Evolutionary conservation across 2,329 filamentous ascomycete genomes (phyloP), one percentile per base, ranked within the genome.

Genomic region (Endoconidiophora polonica): DNA sequence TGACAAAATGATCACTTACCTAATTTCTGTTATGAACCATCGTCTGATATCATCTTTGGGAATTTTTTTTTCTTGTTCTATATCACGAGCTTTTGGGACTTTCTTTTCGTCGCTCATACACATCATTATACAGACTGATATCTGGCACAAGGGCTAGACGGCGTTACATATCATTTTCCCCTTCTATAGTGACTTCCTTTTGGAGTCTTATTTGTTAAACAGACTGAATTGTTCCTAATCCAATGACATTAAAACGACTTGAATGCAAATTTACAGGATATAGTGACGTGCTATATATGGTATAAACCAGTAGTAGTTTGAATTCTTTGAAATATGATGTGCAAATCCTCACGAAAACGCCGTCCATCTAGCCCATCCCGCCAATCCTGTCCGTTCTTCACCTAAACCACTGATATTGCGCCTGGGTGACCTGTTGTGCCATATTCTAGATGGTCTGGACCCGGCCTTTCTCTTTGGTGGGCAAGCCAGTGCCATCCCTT

Each of bases 361-460:
- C 29, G 12, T 33, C 29, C 29, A 12, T 33, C 9, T 33, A 9
- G 29, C 29, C 12, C 29, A 33, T 9, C 29, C 16, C 16, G 16
- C 16, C 16, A 18, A 18, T 18, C 16, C 16, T 18, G 16, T 18
- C 16, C 16, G 16, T 18, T 18, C 16, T 18, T 33, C 16, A 18
- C 5, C 12, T 44, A 23, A n/a, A 44, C 42, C 42, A 44, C 12
- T 22, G 6, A 33, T 45, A 33, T 33, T 33, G 29, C 12, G 9
- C 9, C 12, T 7, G 29, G 29, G 29, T 12, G 29, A 12, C 14
- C 46, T 41, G 24, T 39, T 12, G 38, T 16, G 24, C 18, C 3
- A 44, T n/a, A 18, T 22, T 12, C 39, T 53, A 50, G n/a, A 53
- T 40, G 7, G 48, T 48, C 33, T 50, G 48, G 14, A 48, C 48